Percentiles rank a stretch among this genome's conserved stretches.
phyloP scores from a whole-genome alignment of 192 early-diverging fungal species.

The Geosiphon pyriformis region DNA sequence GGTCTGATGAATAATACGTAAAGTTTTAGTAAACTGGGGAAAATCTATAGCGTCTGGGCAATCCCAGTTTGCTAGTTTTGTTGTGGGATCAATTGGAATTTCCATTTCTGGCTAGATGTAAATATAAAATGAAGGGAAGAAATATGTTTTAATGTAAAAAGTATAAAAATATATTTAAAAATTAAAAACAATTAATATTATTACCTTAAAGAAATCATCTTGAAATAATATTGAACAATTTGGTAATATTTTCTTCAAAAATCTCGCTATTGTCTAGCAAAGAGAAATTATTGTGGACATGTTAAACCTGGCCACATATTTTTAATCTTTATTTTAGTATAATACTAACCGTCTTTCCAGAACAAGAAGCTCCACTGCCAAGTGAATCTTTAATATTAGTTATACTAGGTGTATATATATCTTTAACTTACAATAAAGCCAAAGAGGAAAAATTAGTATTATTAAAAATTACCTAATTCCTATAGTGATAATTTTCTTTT shows the following conservation, averaged over 20 bases:
- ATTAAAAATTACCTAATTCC: conserved; percentile 6
- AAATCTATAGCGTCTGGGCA: conserved; percentile 68
- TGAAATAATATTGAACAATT: conserved; percentile 60
- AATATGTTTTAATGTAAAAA: neutral
- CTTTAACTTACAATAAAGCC: neutral
- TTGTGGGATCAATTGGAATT: conserved; percentile 56
- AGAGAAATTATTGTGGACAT: neutral
- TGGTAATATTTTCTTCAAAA: conserved; percentile 52
- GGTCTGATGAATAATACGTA: conserved; percentile 32
- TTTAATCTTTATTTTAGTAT: neutral
- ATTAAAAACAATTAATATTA: neutral
- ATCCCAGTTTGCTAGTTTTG: conserved; percentile 70
- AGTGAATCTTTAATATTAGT: conserved; percentile 28
- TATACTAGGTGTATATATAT: no score
- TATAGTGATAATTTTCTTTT: conserved; percentile 5
- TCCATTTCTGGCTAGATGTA: conserved; percentile 43
- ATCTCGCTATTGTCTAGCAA: conserved; percentile 49
- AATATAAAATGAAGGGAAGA: neutral
- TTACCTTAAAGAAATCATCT: conserved; percentile 68
- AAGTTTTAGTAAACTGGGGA: conserved; percentile 20
- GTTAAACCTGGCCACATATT: neutral
- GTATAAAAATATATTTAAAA: neutral
- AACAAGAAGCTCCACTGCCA: conserved; percentile 62
- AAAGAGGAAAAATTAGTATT: neutral
- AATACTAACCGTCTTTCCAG: conserved; percentile 60